Base-by-base conservation (phyloP, 2,329 filamentous ascomycete genomes). In the Aspergillus thermomutatus region DNA sequence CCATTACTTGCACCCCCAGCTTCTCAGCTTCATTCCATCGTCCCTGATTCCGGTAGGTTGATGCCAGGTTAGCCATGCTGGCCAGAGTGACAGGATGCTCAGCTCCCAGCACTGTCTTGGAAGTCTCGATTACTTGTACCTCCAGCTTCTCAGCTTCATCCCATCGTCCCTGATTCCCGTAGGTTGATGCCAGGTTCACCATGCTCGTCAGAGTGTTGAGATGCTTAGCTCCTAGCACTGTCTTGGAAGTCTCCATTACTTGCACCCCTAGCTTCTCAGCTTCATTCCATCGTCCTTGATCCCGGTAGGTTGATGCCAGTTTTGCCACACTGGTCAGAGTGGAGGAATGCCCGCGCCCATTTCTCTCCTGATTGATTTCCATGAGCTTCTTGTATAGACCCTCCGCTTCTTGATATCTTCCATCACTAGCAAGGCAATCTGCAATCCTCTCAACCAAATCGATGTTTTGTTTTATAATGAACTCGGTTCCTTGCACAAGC, bases 361-460 rank as follows among this genome's bases (percentile, higher is more conserved):
- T 6, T 52, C 57, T 65, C 3, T 3, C 27, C 21, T 67, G 54
- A 37, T 64, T 66, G 14, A 56, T 43, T 6, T 50, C 64, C 17
- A 46, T 58, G 17, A 65, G 19, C 8, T 43, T 4, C 0, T 17
- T 43, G 14, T 52, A 52, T 43, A 14, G 40, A n/a, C 19, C 10
- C 19, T 54, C 53, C 2, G 47, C 47, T 40, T 54, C 26, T 9
- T 23, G 14, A 6, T 23, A 45, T 26, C 37, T 28, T 8, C 25
- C 53, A 26, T 54, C 53, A 3, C 19, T 4, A 2, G 4, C 8
- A 1, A 54, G 19, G n/a, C 47, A 54, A 2, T 8, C 9, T 10
- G 26, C 31, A 11, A 46, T 27, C 0, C n/a, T 54, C 19, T 14
- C 4, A 6, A 50, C 11, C 5, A 46, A 43, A 11, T 37, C 21